phyloP scores from a whole-genome alignment of 768 basidiomycete genomes.

The Tricholoma matsutake region DNA sequence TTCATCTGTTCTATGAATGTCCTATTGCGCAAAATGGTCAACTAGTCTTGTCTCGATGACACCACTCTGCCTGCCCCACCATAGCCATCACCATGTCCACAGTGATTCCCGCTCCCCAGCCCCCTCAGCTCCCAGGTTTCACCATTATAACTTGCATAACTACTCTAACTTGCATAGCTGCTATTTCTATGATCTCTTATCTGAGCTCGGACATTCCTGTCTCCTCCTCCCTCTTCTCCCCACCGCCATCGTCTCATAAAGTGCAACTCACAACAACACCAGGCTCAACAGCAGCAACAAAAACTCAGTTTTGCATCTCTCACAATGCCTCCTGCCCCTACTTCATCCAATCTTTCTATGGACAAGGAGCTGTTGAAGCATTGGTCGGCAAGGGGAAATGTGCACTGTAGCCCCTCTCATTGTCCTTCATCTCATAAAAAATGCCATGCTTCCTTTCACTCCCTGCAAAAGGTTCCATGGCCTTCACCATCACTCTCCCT shows the following conservation, averaged over 20 bases:
- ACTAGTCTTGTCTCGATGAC: conserved; percentile 50
- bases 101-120: too few relatives aligned
- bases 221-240: not conserved
- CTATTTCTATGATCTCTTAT: too few relatives aligned
- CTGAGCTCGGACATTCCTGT: too few relatives aligned
- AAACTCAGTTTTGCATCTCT: not conserved
- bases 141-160: too few relatives aligned
- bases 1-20: conserved; percentile 74
- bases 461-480: conserved; percentile 50
- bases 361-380: conserved; percentile 17
- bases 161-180: too few relatives aligned
- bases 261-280: not conserved
- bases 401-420: conserved; percentile 11
- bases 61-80: too few relatives aligned
- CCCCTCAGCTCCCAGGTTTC: too few relatives aligned
- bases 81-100: too few relatives aligned
- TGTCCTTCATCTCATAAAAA: conserved; percentile 33
- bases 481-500: conserved; percentile 33
- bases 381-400: conserved; percentile 10
- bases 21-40: conserved; percentile 50
- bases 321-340: conserved; percentile 12
- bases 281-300: not conserved
- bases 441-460: conserved; percentile 55
- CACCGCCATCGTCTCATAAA: not conserved
- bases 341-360: conserved; percentile 9